These are phyloP conservation scores for Clonostachys rhizophaga DNA, from an alignment of 2,329 filamentous ascomycete species.

Conservation along the genomic window DNA sequence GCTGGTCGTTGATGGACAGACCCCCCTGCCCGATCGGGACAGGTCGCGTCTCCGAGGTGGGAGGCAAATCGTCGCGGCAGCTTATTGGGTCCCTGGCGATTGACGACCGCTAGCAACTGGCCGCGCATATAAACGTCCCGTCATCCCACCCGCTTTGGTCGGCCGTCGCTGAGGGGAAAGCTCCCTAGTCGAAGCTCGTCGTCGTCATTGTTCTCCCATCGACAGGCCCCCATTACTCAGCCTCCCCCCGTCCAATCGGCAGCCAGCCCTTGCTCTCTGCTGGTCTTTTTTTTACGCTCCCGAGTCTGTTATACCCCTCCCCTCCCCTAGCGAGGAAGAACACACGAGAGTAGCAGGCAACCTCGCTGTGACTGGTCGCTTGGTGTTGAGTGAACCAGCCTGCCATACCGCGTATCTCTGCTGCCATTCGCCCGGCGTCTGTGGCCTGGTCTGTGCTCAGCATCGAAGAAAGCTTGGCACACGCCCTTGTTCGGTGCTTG, in stretches of 20 bases:
- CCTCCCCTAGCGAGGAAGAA: neutral
- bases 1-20: neutral
- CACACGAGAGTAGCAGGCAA: too few relatives aligned
- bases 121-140: constrained; percentile 44
- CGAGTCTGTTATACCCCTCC: neutral
- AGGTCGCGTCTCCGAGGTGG: neutral
- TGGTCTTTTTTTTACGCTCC: neutral
- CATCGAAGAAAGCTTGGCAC: too few relatives aligned
- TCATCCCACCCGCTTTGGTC: constrained; percentile 26
- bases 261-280: neutral
- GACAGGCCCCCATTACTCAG: neutral
- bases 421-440: too few relatives aligned
- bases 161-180: too few relatives aligned
- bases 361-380: too few relatives aligned
- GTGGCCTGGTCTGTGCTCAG: too few relatives aligned
- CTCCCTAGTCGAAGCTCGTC: too few relatives aligned
- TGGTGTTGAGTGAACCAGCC: too few relatives aligned
- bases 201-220: too few relatives aligned
- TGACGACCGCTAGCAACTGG: neutral
- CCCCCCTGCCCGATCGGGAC: neutral
- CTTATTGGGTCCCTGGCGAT: neutral
- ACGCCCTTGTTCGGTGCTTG: too few relatives aligned
- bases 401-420: too few relatives aligned
- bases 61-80: neutral
- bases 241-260: neutral